A percentile compares a stretch with the other conserved stretches of the same genome.
phyloP scores from a whole-genome alignment of 495 filamentous ascomycete species.

The Lophiostoma macrostomum region DNA sequence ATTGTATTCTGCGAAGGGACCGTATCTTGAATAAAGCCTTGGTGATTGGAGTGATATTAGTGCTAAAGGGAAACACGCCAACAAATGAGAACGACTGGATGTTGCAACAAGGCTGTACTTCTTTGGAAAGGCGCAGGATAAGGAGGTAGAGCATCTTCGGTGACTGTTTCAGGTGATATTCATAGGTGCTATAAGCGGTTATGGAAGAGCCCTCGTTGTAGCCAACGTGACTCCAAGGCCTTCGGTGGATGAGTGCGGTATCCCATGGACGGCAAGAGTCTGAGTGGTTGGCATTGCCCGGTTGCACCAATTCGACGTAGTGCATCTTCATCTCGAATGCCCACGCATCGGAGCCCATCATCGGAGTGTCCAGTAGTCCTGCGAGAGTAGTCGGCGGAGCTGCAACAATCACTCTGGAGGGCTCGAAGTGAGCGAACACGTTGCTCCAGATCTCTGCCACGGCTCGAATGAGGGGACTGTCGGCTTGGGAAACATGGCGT shows the following conservation, averaged over 20 bases:
- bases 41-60: conserved; percentile 19
- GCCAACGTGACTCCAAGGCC: conserved; percentile 27
- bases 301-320: conserved; percentile 28
- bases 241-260: conserved; percentile 18
- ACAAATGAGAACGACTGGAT: conserved; percentile 25
- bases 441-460: conserved; percentile 26
- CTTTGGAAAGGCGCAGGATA: conserved; percentile 18
- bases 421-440: conserved; percentile 24
- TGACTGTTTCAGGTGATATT: conserved; percentile 31
- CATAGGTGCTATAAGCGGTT: conserved; percentile 30
- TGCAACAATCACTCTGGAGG: conserved; percentile 19
- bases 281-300: neutral
- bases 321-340: conserved; percentile 34
- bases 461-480: conserved; percentile 6
- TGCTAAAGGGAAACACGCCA: conserved; percentile 27
- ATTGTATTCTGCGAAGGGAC: conserved; percentile 8
- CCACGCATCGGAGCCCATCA: conserved; percentile 29
- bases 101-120: conserved; percentile 24
- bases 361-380: conserved; percentile 19
- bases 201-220: conserved; percentile 35
- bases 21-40: conserved; percentile 17
- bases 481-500: conserved; percentile 13
- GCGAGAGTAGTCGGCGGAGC: conserved; percentile 29
- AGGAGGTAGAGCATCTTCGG: conserved; percentile 30
- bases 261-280: conserved; percentile 17